Percentiles rank a stretch among this genome's conserved stretches.
phyloP scores from a whole-genome alignment of 2,329 filamentous ascomycete species.

The Pseudonectria buxi region DNA sequence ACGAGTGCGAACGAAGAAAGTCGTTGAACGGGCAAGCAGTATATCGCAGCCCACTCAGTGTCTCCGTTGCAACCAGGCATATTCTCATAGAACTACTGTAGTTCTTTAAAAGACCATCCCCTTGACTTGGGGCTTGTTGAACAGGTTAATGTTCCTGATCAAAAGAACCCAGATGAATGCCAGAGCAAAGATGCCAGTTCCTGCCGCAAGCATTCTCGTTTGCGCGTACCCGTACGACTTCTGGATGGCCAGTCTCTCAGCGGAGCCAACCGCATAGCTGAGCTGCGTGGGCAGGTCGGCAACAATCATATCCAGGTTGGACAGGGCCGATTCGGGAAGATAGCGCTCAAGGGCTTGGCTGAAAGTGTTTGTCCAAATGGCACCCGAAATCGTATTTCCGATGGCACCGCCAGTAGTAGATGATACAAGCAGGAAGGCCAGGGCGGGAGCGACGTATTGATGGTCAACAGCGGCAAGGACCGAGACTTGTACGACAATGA shows the following conservation, averaged over 20 bases:
- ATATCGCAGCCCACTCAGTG: too few relatives aligned
- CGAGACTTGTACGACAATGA: conserved; percentile 45
- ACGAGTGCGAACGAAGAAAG: too few relatives aligned
- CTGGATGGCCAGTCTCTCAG: conserved; percentile 35
- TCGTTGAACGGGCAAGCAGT: too few relatives aligned
- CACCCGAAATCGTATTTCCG: conserved; percentile 32
- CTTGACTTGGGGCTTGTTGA: conserved; percentile 14
- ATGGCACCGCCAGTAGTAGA: conserved; percentile 36
- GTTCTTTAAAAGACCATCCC: conserved; percentile 17
- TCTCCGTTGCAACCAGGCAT: too few relatives aligned
- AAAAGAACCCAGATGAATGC: conserved; percentile 14
- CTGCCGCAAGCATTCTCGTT: conserved; percentile 28
- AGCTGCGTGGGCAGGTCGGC: conserved; percentile 25
- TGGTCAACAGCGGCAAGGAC: conserved; percentile 47
- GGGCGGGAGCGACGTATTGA: conserved; percentile 40
- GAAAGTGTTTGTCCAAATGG: conserved; percentile 34
- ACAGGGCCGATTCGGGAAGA: conserved; percentile 28
- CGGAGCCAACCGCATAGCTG: conserved; percentile 31
- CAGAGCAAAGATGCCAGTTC: conserved; percentile 18
- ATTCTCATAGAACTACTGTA: too few relatives aligned
- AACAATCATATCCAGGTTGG: conserved; percentile 36
- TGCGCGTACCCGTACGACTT: conserved; percentile 40
- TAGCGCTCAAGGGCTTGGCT: conserved; percentile 23
- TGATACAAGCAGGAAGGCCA: conserved; percentile 36
- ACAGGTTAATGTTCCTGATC: conserved; percentile 19